Evolutionary conservation across 108 stramenopile genomes (phyloP), one percentile per base, ranked within the genome.

Genomic region (Discostella stelligeroides): DNA sequence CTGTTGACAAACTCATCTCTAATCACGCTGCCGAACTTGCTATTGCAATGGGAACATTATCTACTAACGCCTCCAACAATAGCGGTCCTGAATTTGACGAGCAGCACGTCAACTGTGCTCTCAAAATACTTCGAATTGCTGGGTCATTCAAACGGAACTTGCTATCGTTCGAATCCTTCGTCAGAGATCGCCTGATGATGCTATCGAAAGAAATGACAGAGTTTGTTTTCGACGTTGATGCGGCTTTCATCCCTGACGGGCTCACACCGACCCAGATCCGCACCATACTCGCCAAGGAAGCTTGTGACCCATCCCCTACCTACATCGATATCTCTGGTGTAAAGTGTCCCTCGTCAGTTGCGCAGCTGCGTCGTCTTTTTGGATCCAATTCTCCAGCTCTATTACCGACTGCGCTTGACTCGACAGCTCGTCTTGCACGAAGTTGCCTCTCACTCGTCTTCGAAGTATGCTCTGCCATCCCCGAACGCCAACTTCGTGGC

Each of bases 381-480:
- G 37, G 70, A 15, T 24, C 50, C 34, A 63, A 43, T 14, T 27
- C 34, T 50, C 58, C 66, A 4, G 29, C 59, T 27, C 76, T 90
- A 13, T 90, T 84, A 62, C 80, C 83, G 25, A 76, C 79, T 53
- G 73, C 86, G 14, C 66, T 79, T 30, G 84, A 85, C 14, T 80
- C 88, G 10, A 64, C 81, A 8, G 60, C 66, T 24, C 77, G 79
- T 12, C 76, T 94, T 59, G 85, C 84, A 20, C 60, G 70, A 45
- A 88, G 85, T 45, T 91, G 89, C 65, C 88, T 91, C 43, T 63
- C 80, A 0, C 86, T 91, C 47, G 88, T 94, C 4, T 91, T 90
- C 65, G 87, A 89, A 60, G 85, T 94, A 39, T 90, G 88, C 66
- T 86, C 85, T n/a, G 82, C 90, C 18, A 88, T 91, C 62, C 90